phyloP scores from a whole-genome alignment of 176 grass and related monocot genomes.

The Paspalum notatum region DNA sequence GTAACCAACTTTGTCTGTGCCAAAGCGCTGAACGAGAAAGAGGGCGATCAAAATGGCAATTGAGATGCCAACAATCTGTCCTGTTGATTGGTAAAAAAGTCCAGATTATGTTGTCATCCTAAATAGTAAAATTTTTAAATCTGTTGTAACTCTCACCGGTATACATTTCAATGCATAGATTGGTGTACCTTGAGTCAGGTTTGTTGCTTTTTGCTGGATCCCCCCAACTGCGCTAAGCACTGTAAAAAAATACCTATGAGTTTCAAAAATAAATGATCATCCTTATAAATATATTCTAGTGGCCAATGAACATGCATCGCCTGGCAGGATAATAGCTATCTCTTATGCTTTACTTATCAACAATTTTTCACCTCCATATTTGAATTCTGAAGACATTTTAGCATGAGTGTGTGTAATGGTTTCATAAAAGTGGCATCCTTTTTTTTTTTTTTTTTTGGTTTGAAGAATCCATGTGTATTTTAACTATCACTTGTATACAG shows the following conservation, averaged over 20 bases:
- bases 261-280: slow-evolving; percentile 7
- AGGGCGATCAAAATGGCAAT: slow-evolving; percentile 66
- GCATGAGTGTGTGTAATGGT: background rate
- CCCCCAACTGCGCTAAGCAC: slow-evolving; percentile 73
- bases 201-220: slow-evolving; percentile 54
- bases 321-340: slow-evolving; percentile 9
- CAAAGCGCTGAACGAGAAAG: slow-evolving; percentile 63
- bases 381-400: background rate
- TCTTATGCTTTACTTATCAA: slow-evolving; percentile 1
- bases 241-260: slow-evolving; percentile 20
- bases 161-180: slow-evolving; percentile 6
- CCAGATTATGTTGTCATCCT: slow-evolving; percentile 15
- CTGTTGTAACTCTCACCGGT: slow-evolving; percentile 4
- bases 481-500: background rate
- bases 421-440: slow-evolving; percentile 15
- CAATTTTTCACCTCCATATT: slow-evolving; percentile 4
- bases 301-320: background rate
- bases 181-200: slow-evolving; percentile 60
- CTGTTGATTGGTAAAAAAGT: slow-evolving; percentile 37
- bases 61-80: slow-evolving; percentile 59
- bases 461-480: slow-evolving; percentile 13
- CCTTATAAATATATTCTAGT: slow-evolving; percentile 31
- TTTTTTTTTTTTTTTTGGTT: background rate
- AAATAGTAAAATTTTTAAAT: slow-evolving; percentile 10
- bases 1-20: slow-evolving; percentile 80